These are phyloP conservation scores for Lipomyces chichibuensis DNA, from an alignment of 805 yeast species.

Conservation along the genomic window DNA sequence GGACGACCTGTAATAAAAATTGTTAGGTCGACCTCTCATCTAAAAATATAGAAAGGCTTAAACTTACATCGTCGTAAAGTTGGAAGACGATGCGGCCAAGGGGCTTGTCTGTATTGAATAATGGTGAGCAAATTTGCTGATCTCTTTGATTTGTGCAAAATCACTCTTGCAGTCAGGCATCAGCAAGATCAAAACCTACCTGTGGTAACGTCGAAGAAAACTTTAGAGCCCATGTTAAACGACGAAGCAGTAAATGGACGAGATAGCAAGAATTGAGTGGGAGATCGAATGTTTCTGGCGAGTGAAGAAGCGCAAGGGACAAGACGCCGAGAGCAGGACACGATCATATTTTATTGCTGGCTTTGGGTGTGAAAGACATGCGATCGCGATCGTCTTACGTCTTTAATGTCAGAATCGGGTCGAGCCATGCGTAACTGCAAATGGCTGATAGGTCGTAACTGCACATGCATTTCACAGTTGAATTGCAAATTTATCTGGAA, in stretches of 20 bases:
- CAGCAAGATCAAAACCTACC: constrained; percentile 47
- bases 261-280: constrained; percentile 7
- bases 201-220: constrained; percentile 80
- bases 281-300: constrained; percentile 10
- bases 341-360: neutral
- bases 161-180: neutral
- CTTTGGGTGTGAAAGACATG: neutral
- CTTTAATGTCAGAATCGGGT: neutral
- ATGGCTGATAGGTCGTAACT: neutral
- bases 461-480: neutral
- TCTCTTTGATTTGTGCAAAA: neutral
- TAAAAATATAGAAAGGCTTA: neutral
- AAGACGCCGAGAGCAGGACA: constrained; percentile 8
- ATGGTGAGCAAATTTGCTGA: neutral
- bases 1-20: constrained; percentile 50
- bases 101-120: constrained; percentile 51
- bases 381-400: neutral
- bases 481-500: neutral
- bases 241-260: constrained; percentile 21
- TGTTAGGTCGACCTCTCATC: constrained; percentile 61
- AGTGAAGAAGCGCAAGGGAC: constrained; percentile 7
- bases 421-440: neutral
- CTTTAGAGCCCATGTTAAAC: constrained; percentile 58
- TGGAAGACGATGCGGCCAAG: constrained; percentile 85
- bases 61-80: constrained; percentile 81